Conservation (phyloP, 768 basidiomycete species). For the Russula sp. region DNA sequence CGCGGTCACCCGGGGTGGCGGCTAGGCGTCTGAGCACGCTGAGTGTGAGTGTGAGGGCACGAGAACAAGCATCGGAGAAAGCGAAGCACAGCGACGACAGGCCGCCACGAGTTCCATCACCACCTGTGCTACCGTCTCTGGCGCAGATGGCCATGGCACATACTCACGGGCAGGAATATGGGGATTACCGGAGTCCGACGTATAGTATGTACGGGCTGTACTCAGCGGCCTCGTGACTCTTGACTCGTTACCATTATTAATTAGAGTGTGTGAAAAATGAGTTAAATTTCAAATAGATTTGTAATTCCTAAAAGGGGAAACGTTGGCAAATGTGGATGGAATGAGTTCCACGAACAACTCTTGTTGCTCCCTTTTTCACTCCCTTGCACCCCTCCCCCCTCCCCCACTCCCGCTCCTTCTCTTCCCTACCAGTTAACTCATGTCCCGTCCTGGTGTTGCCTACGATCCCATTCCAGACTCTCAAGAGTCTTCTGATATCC, state of each 20-base stretch:
- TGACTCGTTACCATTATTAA: no score
- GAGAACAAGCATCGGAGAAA: conserved; percentile 27
- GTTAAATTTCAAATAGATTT: neutral
- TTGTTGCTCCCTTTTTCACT: neutral
- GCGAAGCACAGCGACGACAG: conserved; percentile 42
- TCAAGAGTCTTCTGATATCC: neutral
- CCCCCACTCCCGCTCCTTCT: neutral
- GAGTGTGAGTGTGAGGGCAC: neutral
- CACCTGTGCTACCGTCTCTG: conserved; percentile 63
- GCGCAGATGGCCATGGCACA: conserved; percentile 72
- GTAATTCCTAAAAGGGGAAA: neutral
- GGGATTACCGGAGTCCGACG: conserved; percentile 68
- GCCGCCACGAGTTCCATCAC: conserved; percentile 75
- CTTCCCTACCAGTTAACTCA: neutral
- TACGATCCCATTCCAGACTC: conserved; percentile 22
- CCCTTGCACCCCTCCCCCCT: neutral
- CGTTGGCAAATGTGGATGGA: neutral
- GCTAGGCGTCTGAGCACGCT: conserved; percentile 6
- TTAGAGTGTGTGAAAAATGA: conserved; percentile 18
- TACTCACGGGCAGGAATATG: conserved; percentile 51
- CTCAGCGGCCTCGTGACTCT: conserved; percentile 31
- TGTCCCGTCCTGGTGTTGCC: conserved; percentile 13
- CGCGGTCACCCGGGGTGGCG: neutral
- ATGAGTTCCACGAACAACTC: neutral
- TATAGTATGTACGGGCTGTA: conserved; percentile 79